Evolutionary conservation across 352 stramenopile genomes (phyloP).

Genomic region (Globisporangium barbulae): DNA sequence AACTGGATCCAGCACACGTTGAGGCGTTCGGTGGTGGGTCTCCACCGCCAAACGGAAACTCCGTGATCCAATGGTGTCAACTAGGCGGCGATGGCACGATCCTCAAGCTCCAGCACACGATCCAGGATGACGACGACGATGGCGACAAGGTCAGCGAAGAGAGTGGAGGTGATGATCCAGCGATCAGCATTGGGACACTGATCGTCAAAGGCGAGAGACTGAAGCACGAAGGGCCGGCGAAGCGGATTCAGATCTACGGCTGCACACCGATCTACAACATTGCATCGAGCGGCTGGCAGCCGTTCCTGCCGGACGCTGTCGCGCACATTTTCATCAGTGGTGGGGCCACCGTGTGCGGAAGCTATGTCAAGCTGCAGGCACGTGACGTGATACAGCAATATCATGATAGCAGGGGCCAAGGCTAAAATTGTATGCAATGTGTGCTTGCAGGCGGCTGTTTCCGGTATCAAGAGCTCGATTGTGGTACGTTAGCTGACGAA

Average conservation of each 20-base stretch:
- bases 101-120: slow-evolving; percentile 46
- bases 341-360: slow-evolving; percentile 56
- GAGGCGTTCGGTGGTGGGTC: slow-evolving; percentile 52
- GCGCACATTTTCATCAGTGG: slow-evolving; percentile 66
- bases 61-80: slow-evolving; percentile 68
- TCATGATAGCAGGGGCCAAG: background rate
- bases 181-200: slow-evolving; percentile 31
- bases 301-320: slow-evolving; percentile 55
- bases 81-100: slow-evolving; percentile 77
- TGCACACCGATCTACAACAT: slow-evolving; percentile 71
- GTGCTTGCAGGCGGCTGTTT: slow-evolving; percentile 29
- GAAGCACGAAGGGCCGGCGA: slow-evolving; percentile 46
- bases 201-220: slow-evolving; percentile 56
- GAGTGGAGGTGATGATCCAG: background rate
- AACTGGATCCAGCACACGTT: slow-evolving; percentile 35
- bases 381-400: background rate
- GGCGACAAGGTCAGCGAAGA: background rate
- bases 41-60: slow-evolving; percentile 21
- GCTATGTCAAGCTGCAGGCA: slow-evolving; percentile 54
- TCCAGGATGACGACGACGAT: slow-evolving; percentile 19
- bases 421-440: background rate
- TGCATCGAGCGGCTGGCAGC: slow-evolving; percentile 32
- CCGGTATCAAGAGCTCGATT: slow-evolving; percentile 41
- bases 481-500: slow-evolving; percentile 24
- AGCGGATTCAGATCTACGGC: slow-evolving; percentile 68